These are phyloP conservation scores for Breviolum minutum DNA, from an alignment of 73 alveolate genomes.

Conservation along the genomic window DNA sequence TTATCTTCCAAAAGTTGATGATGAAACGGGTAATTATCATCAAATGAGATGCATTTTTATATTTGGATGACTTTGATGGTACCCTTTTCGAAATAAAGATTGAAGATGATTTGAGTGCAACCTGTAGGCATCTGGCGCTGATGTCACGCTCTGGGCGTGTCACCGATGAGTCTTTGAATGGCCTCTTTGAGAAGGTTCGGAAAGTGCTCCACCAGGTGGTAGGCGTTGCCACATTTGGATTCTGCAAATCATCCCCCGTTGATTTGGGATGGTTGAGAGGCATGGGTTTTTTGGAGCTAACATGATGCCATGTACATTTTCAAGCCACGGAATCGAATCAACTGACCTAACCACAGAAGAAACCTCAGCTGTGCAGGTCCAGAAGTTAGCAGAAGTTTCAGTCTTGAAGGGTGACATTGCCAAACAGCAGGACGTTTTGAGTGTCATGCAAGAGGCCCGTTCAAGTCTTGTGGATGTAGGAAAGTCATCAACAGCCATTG, in stretches of 20 bases:
- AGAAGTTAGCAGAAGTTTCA: slow-evolving; percentile 49
- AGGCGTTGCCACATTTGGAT: background rate
- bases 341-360: background rate
- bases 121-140: slow-evolving; percentile 59
- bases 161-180: slow-evolving; percentile 30
- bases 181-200: slow-evolving; percentile 60
- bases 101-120: background rate
- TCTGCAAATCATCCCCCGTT: no score
- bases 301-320: background rate
- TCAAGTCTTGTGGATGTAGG: background rate
- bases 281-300: no score
- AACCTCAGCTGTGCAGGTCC: background rate
- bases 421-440: slow-evolving; percentile 14
- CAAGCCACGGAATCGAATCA: background rate
- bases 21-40: background rate
- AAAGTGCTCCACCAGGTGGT: background rate
- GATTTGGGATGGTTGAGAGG: no score
- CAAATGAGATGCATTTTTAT: background rate
- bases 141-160: slow-evolving; percentile 93
- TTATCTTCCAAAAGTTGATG: background rate
- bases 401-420: slow-evolving; percentile 74
- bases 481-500: no score
- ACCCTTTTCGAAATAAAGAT: background rate
- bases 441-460: slow-evolving; percentile 22
- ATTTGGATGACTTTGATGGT: background rate